These are phyloP conservation scores for Ogataea allantospora DNA, from an alignment of 805 yeast genomes.

Conservation along the genomic window DNA sequence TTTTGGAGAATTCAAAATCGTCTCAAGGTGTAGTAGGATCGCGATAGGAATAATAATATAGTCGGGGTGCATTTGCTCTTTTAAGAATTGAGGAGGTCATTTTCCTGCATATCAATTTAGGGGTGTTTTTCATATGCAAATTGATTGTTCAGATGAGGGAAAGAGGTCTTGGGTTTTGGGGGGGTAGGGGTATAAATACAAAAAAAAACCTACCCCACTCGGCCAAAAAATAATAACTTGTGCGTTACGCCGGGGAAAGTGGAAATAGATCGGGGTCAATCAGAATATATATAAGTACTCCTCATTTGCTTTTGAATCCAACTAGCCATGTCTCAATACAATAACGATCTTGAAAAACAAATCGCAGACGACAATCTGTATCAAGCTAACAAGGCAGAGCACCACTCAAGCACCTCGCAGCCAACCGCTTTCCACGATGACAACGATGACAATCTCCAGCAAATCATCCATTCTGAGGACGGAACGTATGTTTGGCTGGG, in stretches of 20 bases:
- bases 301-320: too few relatives aligned
- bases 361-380: constrained; percentile 16
- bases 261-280: neutral
- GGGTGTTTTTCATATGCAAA: too few relatives aligned
- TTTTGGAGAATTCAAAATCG: constrained; percentile 3
- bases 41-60: neutral
- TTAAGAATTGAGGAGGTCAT: too few relatives aligned
- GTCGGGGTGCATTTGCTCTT: neutral
- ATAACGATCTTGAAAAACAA: constrained; percentile 25
- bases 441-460: constrained; percentile 17
- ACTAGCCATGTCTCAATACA: constrained; percentile 9
- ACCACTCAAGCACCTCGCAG: constrained; percentile 18
- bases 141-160: too few relatives aligned
- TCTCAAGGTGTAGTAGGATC: neutral
- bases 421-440: constrained; percentile 25
- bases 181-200: neutral
- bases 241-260: constrained; percentile 3
- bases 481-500: constrained; percentile 72
- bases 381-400: constrained; percentile 1
- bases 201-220: neutral
- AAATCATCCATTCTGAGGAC: constrained; percentile 48
- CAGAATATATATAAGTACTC: neutral
- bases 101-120: too few relatives aligned
- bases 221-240: neutral
- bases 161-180: neutral